Base-by-base conservation (phyloP, 1,284 basidiomycete species). In the Papiliotrema flavescens region DNA sequence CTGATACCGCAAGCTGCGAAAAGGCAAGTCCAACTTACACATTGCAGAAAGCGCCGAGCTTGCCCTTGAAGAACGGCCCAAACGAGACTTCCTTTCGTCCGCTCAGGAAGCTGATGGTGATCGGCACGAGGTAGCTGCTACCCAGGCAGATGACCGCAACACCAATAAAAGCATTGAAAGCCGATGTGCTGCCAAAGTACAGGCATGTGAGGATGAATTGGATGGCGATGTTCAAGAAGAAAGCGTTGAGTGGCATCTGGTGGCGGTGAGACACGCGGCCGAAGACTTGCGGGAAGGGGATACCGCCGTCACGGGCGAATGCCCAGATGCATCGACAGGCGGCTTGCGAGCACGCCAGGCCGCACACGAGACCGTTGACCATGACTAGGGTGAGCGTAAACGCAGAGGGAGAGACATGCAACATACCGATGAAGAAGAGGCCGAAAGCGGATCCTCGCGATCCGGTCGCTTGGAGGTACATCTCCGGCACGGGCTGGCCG, bases 251-350 rank as follows among this genome's bases (percentile, higher is more conserved):
- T 6, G 78, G 78, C 24, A 78, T 63, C 49, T 76, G 70, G 54
- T 73, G 70, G 19, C 56, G 55, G 47, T 66, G 59, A 57, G 76
- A 71, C 37, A 78, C 76, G 42, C 64, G 59, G 43, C 65, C 61
- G 67, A 74, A 75, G 56, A 65, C 61, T 40, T 63, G 64, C 56
- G 69, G 67, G 42, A 75, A 72, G 13, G 77, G 76, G 43, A 79
- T 71, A 50, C 71, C 77, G 35, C 76, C 77, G 55, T 79, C 78
- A 40, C 78, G 70, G 23, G 76, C 65, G 58, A 79, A 79, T 1
- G 67, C 67, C 69, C 69, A 71, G 40, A 67, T 66, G 55, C 66
- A 68, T 42, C 69, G 59, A 17, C 63, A 71, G 14, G 69, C 60
- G 3, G 67, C 69, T 50, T 78, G 55, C 63, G 69, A 58, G 70